Evolutionary conservation across 2,329 filamentous ascomycete species (phyloP).

Genomic region (Myriosclerotinia duriaeana): DNA sequence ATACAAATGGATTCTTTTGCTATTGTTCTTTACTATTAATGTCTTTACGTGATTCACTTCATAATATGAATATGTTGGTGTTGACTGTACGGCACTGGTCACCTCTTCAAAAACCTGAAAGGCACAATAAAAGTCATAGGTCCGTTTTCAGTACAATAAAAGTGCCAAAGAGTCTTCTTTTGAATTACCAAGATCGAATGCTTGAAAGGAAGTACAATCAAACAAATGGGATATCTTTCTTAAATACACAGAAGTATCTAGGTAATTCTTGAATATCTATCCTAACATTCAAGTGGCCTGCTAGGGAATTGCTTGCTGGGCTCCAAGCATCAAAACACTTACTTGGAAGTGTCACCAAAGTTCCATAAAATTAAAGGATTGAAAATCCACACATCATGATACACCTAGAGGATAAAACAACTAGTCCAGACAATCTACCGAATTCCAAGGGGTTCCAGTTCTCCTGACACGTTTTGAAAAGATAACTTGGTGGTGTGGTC

Average conservation of each 20-base stretch:
- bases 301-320: no score
- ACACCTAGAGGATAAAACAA: not conserved
- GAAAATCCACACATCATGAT: not conserved
- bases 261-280: no score
- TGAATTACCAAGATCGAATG: no score
- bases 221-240: no score
- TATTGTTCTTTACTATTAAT: not conserved
- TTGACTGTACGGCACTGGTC: not conserved
- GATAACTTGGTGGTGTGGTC: not conserved
- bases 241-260: no score
- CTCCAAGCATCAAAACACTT: no score
- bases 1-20: no score
- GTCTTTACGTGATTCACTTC: not conserved
- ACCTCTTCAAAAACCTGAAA: not conserved
- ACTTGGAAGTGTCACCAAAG: no score
- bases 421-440: not conserved
- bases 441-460: not conserved
- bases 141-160: slow-evolving; percentile 2
- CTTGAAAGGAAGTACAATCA: no score
- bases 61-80: not conserved
- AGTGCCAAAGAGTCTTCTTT: not conserved
- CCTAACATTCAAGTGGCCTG: no score
- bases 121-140: not conserved
- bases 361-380: no score
- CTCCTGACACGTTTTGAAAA: not conserved